Evolutionary conservation across 345 rosid species (phyloP).

Genomic region (Rhodamnia argentea): DNA sequence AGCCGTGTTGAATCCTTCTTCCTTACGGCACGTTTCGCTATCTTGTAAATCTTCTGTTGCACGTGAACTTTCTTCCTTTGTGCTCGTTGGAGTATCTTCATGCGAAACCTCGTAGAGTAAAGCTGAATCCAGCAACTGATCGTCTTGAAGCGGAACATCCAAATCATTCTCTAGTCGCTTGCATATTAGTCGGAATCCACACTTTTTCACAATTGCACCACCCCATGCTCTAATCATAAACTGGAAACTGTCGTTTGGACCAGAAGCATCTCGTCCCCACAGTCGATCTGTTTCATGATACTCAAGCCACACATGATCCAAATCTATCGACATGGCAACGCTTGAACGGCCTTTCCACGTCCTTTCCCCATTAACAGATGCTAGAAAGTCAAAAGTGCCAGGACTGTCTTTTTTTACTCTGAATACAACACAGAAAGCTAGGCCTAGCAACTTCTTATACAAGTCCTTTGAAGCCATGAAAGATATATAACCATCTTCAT

Average conservation of each 20-base stretch:
- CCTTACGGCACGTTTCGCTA: too few relatives aligned
- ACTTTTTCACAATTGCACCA: not conserved
- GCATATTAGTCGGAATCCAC: not conserved
- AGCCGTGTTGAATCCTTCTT: not conserved
- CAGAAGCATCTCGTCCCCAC: too few relatives aligned
- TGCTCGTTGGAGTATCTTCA: not conserved
- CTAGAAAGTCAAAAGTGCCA: not conserved
- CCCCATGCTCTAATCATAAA: too few relatives aligned
- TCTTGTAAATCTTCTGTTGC: too few relatives aligned
- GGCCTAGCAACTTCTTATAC: not conserved
- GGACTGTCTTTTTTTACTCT: not conserved
- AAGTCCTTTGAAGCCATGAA: not conserved
- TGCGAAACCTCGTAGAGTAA: not conserved
- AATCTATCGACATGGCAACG: too few relatives aligned
- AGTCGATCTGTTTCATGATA: too few relatives aligned
- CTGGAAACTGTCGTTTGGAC: not conserved
- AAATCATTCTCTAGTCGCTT: not conserved
- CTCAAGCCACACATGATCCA: too few relatives aligned
- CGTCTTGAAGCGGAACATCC: not conserved
- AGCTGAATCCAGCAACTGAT: rapidly evolving
- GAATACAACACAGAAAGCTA: not conserved
- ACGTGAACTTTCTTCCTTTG: too few relatives aligned
- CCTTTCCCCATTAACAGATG: not conserved
- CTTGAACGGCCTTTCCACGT: too few relatives aligned
- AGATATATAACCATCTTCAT: too few relatives aligned